Evolutionary conservation across 805 yeast species (phyloP).

Genomic region (Candida sphagnicola): DNA sequence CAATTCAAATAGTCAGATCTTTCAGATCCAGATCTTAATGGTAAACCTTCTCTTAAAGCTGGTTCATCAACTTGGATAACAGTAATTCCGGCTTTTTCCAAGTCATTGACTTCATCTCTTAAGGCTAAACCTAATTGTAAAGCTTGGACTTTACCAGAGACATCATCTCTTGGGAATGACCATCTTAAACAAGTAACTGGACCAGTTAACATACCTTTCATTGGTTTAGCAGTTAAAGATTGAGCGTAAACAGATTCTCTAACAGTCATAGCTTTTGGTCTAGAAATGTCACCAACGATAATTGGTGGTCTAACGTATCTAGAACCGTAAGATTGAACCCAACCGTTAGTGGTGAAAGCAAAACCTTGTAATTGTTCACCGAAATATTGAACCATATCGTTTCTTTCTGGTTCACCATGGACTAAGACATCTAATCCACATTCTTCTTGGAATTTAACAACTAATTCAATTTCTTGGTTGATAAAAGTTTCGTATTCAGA

Average conservation of each 20-base stretch:
- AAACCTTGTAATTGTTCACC: constrained; percentile 99
- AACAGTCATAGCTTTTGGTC: constrained; percentile 98
- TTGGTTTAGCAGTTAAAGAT: constrained; percentile 90
- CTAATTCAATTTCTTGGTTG: constrained; percentile 92
- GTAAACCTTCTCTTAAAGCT: constrained; percentile 99
- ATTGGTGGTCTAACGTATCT: constrained; percentile 99
- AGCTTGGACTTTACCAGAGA: constrained; percentile 89
- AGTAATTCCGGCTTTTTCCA: constrained; percentile 96
- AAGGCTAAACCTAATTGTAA: constrained; percentile 95
- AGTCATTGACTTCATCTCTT: constrained; percentile 97
- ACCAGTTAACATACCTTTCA: constrained; percentile 99
- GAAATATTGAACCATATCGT: constrained; percentile 99
- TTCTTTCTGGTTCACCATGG: constrained; percentile 99
- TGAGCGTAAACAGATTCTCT: constrained; percentile 99
- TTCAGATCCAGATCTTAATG: constrained; percentile 96
- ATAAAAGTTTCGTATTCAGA: constrained; percentile 96
- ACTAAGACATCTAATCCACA: constrained; percentile 97
- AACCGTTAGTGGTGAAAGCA: constrained; percentile 98
- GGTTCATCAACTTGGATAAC: constrained; percentile 99
- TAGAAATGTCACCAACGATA: constrained; percentile 97
- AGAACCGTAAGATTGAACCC: constrained; percentile 99
- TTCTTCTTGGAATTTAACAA: constrained; percentile 98
- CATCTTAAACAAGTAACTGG: constrained; percentile 99
- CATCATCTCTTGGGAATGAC: constrained; percentile 99
- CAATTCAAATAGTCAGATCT: constrained; percentile 94